Conservation (phyloP, 1,284 basidiomycete genomes). For the Quambalaria eucalypti region DNA sequence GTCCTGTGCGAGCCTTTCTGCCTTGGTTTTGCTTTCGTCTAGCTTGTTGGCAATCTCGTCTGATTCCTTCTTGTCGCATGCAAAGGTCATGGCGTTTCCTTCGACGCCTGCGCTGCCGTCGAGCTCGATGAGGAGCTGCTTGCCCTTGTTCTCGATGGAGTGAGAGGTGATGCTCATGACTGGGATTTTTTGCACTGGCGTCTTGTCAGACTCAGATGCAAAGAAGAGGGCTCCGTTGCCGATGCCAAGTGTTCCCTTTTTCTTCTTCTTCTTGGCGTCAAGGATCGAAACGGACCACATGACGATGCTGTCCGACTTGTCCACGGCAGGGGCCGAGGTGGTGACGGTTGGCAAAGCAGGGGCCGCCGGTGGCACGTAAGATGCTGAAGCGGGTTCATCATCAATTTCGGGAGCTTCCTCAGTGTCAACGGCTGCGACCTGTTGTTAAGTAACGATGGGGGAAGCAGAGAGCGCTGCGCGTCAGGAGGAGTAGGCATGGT, state of each 20-base stretch:
- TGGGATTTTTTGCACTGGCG: conserved; percentile 38
- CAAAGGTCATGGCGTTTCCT: conserved; percentile 26
- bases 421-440: conserved; percentile 4
- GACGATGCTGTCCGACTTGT: conserved; percentile 41
- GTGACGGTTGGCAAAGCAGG: conserved; percentile 24
- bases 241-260: conserved; percentile 44
- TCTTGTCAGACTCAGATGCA: conserved; percentile 44
- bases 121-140: conserved; percentile 34
- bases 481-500: not conserved
- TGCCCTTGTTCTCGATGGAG: conserved; percentile 37
- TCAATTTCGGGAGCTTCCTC: conserved; percentile 25
- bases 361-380: conserved; percentile 6
- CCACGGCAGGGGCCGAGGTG: conserved; percentile 14
- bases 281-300: conserved; percentile 45
- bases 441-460: conserved; percentile 11
- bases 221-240: conserved; percentile 45
- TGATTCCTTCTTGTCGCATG: conserved; percentile 36
- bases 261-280: conserved; percentile 41
- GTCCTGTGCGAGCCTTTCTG: conserved; percentile 5
- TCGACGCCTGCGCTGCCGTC: conserved; percentile 17
- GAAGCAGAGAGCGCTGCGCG: conserved; percentile 16
- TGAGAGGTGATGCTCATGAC: conserved; percentile 27
- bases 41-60: conserved; percentile 47
- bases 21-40: conserved; percentile 28
- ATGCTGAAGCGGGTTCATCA: conserved; percentile 13